Evolutionary conservation across 1,139 yeast genomes (phyloP), one percentile per base, ranked within the genome.

Genomic region (Sugiyamaella novakii): DNA sequence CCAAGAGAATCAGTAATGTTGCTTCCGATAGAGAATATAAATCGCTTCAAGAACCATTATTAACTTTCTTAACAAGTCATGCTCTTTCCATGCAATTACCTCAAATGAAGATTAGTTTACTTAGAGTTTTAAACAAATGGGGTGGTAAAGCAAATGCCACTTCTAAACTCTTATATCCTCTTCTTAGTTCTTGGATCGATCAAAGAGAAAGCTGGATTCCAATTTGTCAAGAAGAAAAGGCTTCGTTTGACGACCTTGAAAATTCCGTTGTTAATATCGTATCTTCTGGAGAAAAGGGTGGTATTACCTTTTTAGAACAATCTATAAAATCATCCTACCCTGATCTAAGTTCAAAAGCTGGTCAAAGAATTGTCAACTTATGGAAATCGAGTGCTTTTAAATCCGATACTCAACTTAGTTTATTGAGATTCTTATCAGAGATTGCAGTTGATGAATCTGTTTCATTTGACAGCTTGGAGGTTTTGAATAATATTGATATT

Each of bases 341-440:
- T 47, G 80, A 77, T 34, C 67, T 83, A 25, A 75, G 81, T n/a
- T 76, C 66, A 15, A 56, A 68, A 5, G 78, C 82, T 4, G 76
- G 81, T 40, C 63, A 71, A 17, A 79, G 83, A 57, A 61, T 87
- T n/a, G 65, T 74, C 17, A 59, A 65, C 15, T 66, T 86, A 7
- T 88, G 87, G 71, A 31, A 31, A 18, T 14, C 31, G 5, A 65
- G 72, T 1, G 58, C 74, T 2, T 68, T 89, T 59, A 81, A 81
- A 46, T 63, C 68, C 27, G 89, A 85, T 1, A 69, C 73, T 34
- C 86, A 83, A 64, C 64, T 81, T 37, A 75, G 72, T 39, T 64
- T 91, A 25, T 75, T 84, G 38, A 77, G 77, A 60, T 75, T 76
- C 43, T 72, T 88, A 47, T 70, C 88, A 27, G 95, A 87, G 11